Evolutionary conservation across 306 rosid species (phyloP), one percentile per base, ranked within the genome.

Genomic region (Quercus rubra): DNA sequence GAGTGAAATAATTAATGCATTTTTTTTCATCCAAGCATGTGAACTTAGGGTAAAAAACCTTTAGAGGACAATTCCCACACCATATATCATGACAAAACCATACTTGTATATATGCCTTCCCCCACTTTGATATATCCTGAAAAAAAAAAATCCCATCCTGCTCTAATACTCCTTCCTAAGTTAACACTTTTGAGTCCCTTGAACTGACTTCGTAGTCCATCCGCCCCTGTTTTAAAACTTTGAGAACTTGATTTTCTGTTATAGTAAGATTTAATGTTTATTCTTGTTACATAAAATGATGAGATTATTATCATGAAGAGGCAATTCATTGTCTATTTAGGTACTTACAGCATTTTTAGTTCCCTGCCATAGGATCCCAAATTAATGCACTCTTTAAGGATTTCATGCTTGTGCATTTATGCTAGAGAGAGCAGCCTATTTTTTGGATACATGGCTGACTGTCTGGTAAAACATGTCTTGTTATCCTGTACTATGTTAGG

Each of bases 401-500:
- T 9, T 5, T 14, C 11, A 33, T 4, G 11, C 46, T 41, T 41
- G 46, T 35, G 72, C 52, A 19, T 59, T 35, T 35, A 68, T 68
- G 72, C 54, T 20, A 35, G 52, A 31, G 41, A 33, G 38, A 33
- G 72, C 19, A 35, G 15, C 28, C 52, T 33, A 28, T 17, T 66
- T 31, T 30, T 17, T 49, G 54, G 54, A 10, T 49, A 12, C 17
- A 12, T 49, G 54, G 14, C 5, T 49, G 54, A 49, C 54, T 12
- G 17, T 49, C 54, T 49, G 7, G 19, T 66, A 31, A 66, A 30
- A 66, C 13, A 66, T 33, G 8, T 64, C 0, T 31, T 68, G 52
- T 68, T 35, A 7, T 35, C n/a, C 51, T 68, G 14, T 68, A 33
- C 54, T 6, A 18, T 78, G 64, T 35, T 70, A 88, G 91, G 91